Conservation (phyloP, 805 yeast species). For the Starmera dryadoides region DNA sequence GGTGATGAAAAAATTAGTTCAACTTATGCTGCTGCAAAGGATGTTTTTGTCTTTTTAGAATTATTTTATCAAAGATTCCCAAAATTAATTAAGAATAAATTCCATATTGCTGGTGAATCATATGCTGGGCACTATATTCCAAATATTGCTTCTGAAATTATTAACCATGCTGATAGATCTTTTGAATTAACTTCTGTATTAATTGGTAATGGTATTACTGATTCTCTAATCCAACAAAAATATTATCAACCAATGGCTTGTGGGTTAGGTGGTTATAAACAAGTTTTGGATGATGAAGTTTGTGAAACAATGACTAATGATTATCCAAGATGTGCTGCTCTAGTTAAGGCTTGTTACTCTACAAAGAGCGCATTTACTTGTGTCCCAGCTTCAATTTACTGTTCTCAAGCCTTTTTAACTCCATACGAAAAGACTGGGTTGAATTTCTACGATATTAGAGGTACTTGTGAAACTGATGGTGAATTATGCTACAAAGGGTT, state of each 20-base stretch:
- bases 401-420: conserved; percentile 60
- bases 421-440: conserved; percentile 73
- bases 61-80: conserved; percentile 83
- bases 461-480: conserved; percentile 62
- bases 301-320: conserved; percentile 58
- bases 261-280: conserved; percentile 76
- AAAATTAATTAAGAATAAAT: conserved; percentile 45
- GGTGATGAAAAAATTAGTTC: conserved; percentile 55
- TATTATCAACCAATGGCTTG: conserved; percentile 93
- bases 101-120: conserved; percentile 82
- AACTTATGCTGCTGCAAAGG: conserved; percentile 80
- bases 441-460: conserved; percentile 83
- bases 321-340: conserved; percentile 57
- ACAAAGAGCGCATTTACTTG: conserved; percentile 63
- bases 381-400: conserved; percentile 77
- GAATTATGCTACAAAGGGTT: conserved; percentile 69
- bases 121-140: conserved; percentile 85
- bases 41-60: conserved; percentile 77
- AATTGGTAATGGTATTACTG: conserved; percentile 92
- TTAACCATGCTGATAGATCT: conserved; percentile 36
- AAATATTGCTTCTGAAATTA: conserved; percentile 50
- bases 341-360: conserved; percentile 61
- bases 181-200: conserved; percentile 70
- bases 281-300: conserved; percentile 62
- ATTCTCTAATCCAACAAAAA: conserved; percentile 69